phyloP scores from a whole-genome alignment of 306 rosid species.

The Prunus mongolica region DNA sequence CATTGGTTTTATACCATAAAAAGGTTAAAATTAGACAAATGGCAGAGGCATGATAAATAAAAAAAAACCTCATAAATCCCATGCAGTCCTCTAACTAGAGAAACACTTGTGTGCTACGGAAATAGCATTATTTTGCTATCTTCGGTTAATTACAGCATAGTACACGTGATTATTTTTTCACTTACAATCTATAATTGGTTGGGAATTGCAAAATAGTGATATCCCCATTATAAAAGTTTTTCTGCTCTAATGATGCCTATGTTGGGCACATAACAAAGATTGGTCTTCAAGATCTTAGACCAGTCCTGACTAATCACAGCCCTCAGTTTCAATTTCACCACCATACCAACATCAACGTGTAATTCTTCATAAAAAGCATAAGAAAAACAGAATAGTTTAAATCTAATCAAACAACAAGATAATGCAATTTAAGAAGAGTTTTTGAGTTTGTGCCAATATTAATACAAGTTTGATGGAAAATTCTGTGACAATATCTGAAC shows the following conservation, averaged over 20 bases:
- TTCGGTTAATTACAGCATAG: accelerated
- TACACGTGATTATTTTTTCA: too few species aligned
- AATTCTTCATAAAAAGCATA: neutral
- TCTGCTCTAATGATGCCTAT: neutral
- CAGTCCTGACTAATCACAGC: constrained; percentile 9
- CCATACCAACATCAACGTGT: neutral
- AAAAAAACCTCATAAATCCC: neutral
- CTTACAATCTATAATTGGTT: too few species aligned
- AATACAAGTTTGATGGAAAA: neutral
- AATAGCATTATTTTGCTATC: too few species aligned
- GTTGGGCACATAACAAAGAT: neutral
- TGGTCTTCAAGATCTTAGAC: constrained; percentile 18
- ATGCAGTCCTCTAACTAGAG: neutral
- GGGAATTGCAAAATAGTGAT: accelerated
- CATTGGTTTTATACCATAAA: neutral
- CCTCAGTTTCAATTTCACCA: neutral
- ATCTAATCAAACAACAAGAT: neutral
- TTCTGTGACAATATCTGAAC: constrained; percentile 15
- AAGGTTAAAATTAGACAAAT: neutral
- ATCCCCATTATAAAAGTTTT: too few species aligned
- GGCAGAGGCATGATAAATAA: neutral
- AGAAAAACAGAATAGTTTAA: neutral
- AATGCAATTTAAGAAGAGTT: neutral
- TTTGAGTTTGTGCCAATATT: neutral
- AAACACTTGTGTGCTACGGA: too few species aligned